Evolutionary conservation across 495 filamentous ascomycete genomes (phyloP), one percentile per base, ranked within the genome.

Genomic region (Cetradonia linearis): DNA sequence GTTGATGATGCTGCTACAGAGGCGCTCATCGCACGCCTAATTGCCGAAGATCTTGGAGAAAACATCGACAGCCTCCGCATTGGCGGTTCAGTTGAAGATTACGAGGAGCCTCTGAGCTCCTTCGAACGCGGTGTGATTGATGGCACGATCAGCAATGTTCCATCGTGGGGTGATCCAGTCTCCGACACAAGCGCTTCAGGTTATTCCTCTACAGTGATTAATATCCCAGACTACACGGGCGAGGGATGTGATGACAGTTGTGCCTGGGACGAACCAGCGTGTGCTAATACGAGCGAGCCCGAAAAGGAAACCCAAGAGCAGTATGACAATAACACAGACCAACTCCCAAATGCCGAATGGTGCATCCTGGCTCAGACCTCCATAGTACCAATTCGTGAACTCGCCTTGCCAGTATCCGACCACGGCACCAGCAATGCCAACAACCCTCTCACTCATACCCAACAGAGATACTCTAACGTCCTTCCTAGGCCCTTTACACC

Each of bases 11-110:
- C 61, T 53, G 61, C 44, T 34, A 58, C 61, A 14, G 44, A 62
- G 36, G 61, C 61, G 37, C 61, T 58, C 36, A 58, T 62, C 28
- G 56, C 46, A 31, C 61, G 30, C 27, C 37, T 62, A 11, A 57
- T 62, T 37, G 55, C 55, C 34, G 61, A 58, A 52, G 61, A 62
- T n/a, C 28, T 58, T 28, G 49, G 49, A 9, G 28, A 36, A 4
- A 36, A 27, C 2, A 10, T 40, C 37, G 10, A 46, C 2, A 36
- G 48, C 20, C 10, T 34, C 4, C 59, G 13, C 16, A 47, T 61
- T 14, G 59, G 59, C 28, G 48, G 48, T n/a, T 61, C 49, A 28
- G 10, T 36, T 9, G 46, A 61, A 36, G 59, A 61, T 20, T 61
- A 61, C 9, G 59, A 61, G 47, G 59, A 61, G 10, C 59, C 49